Conservation (phyloP, 2,329 filamentous ascomycete species). For the Talaromyces rugulosus region DNA sequence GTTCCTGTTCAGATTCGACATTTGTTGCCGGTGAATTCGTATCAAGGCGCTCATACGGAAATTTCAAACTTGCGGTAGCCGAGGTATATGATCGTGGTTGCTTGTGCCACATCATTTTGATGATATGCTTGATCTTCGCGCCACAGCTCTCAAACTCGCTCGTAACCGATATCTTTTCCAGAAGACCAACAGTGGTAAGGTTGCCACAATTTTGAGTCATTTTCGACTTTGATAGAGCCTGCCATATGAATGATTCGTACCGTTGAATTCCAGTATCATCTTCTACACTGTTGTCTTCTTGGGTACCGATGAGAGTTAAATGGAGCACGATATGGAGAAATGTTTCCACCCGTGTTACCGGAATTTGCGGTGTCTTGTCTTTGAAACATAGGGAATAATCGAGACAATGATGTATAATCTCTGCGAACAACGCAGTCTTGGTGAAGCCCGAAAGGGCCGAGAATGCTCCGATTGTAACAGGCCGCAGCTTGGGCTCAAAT, state of each 20-base stretch:
- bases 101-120: slow-evolving; percentile 81
- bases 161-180: slow-evolving; percentile 55
- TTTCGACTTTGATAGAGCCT: slow-evolving; percentile 62
- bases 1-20: slow-evolving; percentile 58
- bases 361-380: slow-evolving; percentile 67
- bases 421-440: slow-evolving; percentile 76
- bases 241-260: slow-evolving; percentile 65
- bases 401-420: slow-evolving; percentile 84
- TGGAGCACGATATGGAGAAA: slow-evolving; percentile 91
- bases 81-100: slow-evolving; percentile 67
- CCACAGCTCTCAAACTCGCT: slow-evolving; percentile 78
- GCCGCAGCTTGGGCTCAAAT: slow-evolving; percentile 78
- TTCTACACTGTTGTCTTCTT: slow-evolving; percentile 69
- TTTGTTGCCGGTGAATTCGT: slow-evolving; percentile 73
- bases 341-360: slow-evolving; percentile 77
- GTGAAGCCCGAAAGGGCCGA: slow-evolving; percentile 74
- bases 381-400: slow-evolving; percentile 71
- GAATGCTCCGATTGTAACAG: slow-evolving; percentile 74
- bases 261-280: slow-evolving; percentile 46
- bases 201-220: slow-evolving; percentile 34
- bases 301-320: slow-evolving; percentile 75
- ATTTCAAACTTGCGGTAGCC: slow-evolving; percentile 56
- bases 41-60: slow-evolving; percentile 73
- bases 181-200: slow-evolving; percentile 49
- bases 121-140: slow-evolving; percentile 75